Evolutionary conservation across 192 early-diverging fungal species (phyloP).

Genomic region (Podila epigama): DNA sequence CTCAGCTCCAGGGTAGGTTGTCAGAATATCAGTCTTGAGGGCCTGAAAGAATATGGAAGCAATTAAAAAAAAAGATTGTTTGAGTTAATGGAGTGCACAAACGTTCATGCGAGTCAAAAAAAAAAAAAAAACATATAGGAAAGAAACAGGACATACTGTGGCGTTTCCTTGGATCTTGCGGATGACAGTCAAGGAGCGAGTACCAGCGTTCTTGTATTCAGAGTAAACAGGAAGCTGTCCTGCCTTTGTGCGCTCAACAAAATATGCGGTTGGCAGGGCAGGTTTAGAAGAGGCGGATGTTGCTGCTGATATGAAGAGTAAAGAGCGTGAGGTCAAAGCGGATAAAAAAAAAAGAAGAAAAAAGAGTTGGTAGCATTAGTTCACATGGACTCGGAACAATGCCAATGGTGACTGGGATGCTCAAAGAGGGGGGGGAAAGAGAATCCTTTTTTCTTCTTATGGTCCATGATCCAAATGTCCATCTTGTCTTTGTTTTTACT

Average conservation of each 20-base stretch:
- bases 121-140: background rate
- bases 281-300: conserved; percentile 8
- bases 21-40: conserved; percentile 32
- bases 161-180: conserved; percentile 77
- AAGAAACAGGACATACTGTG: conserved; percentile 42
- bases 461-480: too few relatives aligned
- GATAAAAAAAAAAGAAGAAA: background rate
- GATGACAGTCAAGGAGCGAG: conserved; percentile 68
- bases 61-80: background rate
- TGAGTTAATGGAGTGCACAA: background rate
- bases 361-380: background rate
- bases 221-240: conserved; percentile 74
- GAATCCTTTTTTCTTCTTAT: too few relatives aligned
- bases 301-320: conserved; percentile 2
- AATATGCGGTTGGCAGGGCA: conserved; percentile 57
- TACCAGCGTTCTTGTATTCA: conserved; percentile 71
- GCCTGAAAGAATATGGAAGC: conserved; percentile 3
- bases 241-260: conserved; percentile 67
- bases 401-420: too few relatives aligned
- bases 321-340: background rate
- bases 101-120: background rate
- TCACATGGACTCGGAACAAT: too few relatives aligned
- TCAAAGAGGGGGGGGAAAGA: too few relatives aligned
- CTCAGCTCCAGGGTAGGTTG: conserved; percentile 31
- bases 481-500: too few relatives aligned